Conservation (phyloP, 495 filamentous ascomycete species). For the Oidiodendron maius region DNA sequence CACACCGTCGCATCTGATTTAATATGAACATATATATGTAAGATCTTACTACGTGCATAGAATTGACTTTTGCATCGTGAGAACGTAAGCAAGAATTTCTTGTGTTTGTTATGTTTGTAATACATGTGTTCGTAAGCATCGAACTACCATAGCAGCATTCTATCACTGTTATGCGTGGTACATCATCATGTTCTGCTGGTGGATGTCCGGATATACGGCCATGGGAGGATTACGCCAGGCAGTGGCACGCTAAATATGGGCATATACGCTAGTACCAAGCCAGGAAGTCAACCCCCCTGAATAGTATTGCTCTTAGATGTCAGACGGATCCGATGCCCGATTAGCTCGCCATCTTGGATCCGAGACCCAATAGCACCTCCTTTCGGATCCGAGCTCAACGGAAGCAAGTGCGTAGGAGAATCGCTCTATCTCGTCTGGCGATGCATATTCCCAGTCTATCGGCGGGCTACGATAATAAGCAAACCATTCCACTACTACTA, state of each 20-base stretch:
- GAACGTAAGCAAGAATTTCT: no score
- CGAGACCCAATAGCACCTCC: background rate
- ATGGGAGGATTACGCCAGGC: background rate
- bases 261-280: background rate
- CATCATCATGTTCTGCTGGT: background rate
- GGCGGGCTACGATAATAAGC: background rate
- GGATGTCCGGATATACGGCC: background rate
- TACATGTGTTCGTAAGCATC: no score
- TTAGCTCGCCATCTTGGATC: background rate
- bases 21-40: background rate
- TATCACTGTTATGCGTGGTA: no score
- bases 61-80: background rate
- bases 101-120: no score
- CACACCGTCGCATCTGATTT: background rate
- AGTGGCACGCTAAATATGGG: background rate
- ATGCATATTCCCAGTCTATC: background rate
- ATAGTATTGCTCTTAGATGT: no score
- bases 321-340: background rate
- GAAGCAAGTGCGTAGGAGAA: background rate
- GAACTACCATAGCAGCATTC: no score
- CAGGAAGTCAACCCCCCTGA: no score
- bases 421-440: background rate
- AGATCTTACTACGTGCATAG: no score
- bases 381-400: background rate
- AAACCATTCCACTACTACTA: background rate